Conservation (phyloP, 768 basidiomycete species). For the Boletus reticulatus region DNA sequence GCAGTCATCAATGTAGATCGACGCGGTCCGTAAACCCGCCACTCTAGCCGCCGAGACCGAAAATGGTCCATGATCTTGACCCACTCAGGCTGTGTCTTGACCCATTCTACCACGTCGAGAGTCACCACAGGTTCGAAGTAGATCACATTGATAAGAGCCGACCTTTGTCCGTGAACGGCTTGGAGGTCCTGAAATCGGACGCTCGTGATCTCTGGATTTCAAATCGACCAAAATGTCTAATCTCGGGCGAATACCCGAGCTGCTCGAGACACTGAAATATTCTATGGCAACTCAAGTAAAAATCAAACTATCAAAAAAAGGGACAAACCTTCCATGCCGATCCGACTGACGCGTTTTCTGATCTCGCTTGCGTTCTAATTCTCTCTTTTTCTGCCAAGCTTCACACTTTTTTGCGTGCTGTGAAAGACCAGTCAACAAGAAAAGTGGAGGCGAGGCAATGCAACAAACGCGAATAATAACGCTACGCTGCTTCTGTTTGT, state of each 20-base stretch:
- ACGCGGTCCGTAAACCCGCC: slow-evolving; percentile 1
- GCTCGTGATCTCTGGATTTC: not conserved
- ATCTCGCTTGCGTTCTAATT: not conserved
- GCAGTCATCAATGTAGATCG: not conserved
- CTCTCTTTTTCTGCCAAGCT: not conserved
- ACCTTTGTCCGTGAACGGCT: slow-evolving; percentile 10
- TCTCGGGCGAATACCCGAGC: slow-evolving; percentile 4
- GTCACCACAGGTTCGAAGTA: not conserved
- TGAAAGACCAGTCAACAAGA: not conserved
- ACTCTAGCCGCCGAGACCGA: slow-evolving; percentile 4
- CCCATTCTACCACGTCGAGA: slow-evolving; percentile 5
- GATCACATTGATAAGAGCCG: too few relatives aligned
- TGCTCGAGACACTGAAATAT: slow-evolving; percentile 6
- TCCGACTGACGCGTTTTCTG: not conserved
- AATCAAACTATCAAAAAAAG: not conserved
- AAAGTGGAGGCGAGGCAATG: not conserved
- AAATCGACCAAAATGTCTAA: not conserved
- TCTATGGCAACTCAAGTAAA: not conserved
- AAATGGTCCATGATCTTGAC: not conserved
- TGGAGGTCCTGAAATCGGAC: slow-evolving; percentile 1
- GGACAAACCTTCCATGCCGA: not conserved
- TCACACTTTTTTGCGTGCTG: slow-evolving; percentile 9
- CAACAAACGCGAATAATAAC: not conserved
- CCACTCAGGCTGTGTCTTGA: slow-evolving; percentile 5
- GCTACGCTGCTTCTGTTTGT: not conserved